Base-by-base conservation (phyloP, 768 basidiomycete genomes). In the Kwoniella pini region DNA sequence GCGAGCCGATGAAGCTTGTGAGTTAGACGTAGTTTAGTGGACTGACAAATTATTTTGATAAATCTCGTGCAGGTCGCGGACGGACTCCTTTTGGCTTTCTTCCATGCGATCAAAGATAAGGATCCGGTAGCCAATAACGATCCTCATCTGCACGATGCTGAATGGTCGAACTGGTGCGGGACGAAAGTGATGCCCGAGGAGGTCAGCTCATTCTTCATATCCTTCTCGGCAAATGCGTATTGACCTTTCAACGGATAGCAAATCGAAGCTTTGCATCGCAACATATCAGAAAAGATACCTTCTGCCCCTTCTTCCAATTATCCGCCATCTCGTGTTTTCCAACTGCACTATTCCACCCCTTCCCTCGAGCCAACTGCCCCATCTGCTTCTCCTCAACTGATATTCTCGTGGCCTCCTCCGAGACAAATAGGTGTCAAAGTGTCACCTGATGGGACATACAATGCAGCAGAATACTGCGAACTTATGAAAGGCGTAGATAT, bases 101-200 rank as follows among this genome's bases (percentile, higher is more conserved):
- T 79, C 57, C 78, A 79, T 56, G 78, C 77, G 2, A 75, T 76
- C 57, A 62, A 58, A 45, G 77, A 79, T 51, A 68, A 71, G 39
- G 76, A 79, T 52, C 63, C 67, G 19, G 60, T 70, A 17, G 59
- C 58, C 24, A 76, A 79, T 48, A 75, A 76, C 49, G 76, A 79
- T 59, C 64, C 68, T 19, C 54, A 51, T 4, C 52, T 63, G 43
- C 42, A 46, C 15, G 61, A 72, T 54, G 69, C 73, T 42, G 76
- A 69, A 53, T 79, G 77, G 77, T 66, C 70, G 17, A 79, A 79
- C 57, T 77, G 62, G 57, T 79, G 77, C 45, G 77, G 77, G 13
- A 79, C 77, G 3, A 69, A 70, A 19, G 55, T 62, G 21, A 71
- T 79, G 57, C 60, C 63, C 24, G 70, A 72, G 15, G 74, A 77